These are phyloP conservation scores for Pestalotiopsis sp. DNA, from an alignment of 2,329 filamentous ascomycete species.

Conservation along the genomic window DNA sequence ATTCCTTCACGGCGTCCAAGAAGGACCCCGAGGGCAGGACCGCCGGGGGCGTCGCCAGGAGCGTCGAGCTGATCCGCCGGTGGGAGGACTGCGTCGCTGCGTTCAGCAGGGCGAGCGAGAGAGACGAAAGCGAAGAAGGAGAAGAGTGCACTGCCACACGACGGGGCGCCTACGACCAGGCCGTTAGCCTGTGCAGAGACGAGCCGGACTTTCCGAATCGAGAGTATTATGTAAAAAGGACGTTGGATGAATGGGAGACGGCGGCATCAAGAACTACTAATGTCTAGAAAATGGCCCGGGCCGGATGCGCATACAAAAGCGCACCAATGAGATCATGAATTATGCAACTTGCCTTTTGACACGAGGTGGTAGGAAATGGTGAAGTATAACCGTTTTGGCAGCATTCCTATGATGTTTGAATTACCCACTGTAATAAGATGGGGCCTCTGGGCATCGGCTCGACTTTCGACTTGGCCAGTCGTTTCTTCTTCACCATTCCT, in stretches of 20 bases:
- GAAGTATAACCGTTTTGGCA: background rate
- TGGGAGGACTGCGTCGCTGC: background rate
- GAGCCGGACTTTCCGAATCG: slow-evolving; percentile 2
- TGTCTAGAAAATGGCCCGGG: background rate
- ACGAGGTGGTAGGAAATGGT: background rate
- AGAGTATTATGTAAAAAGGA: background rate
- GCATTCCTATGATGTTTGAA: too few species aligned
- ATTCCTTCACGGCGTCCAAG: slow-evolving; percentile 18
- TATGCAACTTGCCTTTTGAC: background rate
- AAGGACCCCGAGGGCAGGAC: slow-evolving; percentile 25
- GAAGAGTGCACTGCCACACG: background rate
- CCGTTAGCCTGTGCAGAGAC: background rate
- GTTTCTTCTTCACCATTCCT: too few species aligned
- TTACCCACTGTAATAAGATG: too few species aligned
- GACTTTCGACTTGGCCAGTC: too few species aligned
- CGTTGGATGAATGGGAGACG: background rate
- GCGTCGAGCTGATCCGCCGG: slow-evolving; percentile 17
- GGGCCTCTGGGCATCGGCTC: too few species aligned
- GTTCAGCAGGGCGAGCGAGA: background rate
- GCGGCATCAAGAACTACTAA: background rate
- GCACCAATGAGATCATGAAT: background rate
- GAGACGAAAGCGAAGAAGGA: background rate
- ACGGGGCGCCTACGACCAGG: background rate
- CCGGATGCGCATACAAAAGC: too few species aligned
- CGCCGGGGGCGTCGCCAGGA: slow-evolving; percentile 19